phyloP scores from a whole-genome alignment of 176 grass and related monocot species.

The Oryza glaberrima region DNA sequence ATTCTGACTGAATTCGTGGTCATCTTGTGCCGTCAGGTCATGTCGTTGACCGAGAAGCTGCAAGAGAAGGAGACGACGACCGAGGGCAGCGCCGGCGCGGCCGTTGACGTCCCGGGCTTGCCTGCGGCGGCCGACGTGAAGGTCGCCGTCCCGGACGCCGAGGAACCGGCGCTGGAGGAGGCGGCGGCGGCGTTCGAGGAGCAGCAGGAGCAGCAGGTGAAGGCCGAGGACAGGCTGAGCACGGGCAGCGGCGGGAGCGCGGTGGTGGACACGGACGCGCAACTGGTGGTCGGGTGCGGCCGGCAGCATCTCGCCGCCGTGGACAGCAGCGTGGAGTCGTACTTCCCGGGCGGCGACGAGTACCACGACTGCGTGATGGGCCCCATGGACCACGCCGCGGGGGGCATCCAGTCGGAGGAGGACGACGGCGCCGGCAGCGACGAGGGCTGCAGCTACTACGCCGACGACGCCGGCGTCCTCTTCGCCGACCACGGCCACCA shows the following conservation, averaged over 20 bases:
- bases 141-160: conserved; percentile 2
- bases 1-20: not conserved
- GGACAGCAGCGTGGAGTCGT: conserved; percentile 82
- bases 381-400: conserved; percentile 29
- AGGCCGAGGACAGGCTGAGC: conserved; percentile 90
- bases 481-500: conserved; percentile 47
- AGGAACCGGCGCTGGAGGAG: not conserved
- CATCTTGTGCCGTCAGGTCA: conserved; percentile 56
- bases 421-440: conserved; percentile 88
- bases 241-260: conserved; percentile 78
- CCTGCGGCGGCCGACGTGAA: conserved; percentile 31
- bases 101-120: conserved; percentile 11
- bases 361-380: conserved; percentile 52
- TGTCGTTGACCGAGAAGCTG: conserved; percentile 83
- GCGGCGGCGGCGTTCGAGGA: conserved; percentile 15
- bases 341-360: conserved; percentile 66
- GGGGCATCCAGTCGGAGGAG: conserved; percentile 71
- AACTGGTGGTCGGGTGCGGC: conserved; percentile 14
- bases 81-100: conserved; percentile 29
- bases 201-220: conserved; percentile 53
- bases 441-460: conserved; percentile 94
- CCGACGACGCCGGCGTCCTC: conserved; percentile 48
- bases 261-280: conserved; percentile 65
- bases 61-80: conserved; percentile 64
- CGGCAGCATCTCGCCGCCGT: conserved; percentile 33